Evolutionary conservation across 768 basidiomycete species (phyloP).

Genomic region (Termitomyces sp.): DNA sequence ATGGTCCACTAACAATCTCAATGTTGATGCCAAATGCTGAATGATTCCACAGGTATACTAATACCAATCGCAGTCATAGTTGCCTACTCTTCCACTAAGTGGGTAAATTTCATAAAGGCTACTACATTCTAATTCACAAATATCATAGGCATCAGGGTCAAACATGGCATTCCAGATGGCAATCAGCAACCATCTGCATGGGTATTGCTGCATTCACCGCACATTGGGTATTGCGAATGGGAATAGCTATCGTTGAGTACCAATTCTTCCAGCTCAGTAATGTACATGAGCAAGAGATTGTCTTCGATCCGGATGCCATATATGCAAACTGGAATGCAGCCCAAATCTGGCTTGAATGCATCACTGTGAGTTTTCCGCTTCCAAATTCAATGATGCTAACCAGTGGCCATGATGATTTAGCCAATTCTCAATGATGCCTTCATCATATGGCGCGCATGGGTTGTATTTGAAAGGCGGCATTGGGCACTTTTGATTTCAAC

Average conservation of each 20-base stretch:
- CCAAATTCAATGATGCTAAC: not conserved
- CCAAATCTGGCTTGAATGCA: not conserved
- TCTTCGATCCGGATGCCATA: not conserved
- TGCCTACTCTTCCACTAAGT: not conserved
- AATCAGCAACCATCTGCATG: not conserved
- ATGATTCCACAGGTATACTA: not conserved
- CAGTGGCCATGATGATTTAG: not conserved
- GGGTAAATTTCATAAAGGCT: not conserved
- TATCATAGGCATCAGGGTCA: not conserved
- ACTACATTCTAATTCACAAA: not conserved
- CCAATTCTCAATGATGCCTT: not conserved
- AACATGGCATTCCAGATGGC: not conserved
- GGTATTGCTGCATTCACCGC: not conserved
- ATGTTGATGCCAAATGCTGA: not conserved
- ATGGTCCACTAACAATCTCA: not conserved
- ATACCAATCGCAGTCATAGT: not conserved
- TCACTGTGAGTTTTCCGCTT: not conserved
- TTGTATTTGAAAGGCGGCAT: not conserved
- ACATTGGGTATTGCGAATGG: not conserved
- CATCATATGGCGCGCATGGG: constrained; percentile 2
- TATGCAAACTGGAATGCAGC: not conserved
- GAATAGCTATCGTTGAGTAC: not conserved
- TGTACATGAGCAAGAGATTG: not conserved
- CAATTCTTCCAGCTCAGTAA: not conserved
- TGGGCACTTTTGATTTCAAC: not conserved